Evolutionary conservation across 2,329 filamentous ascomycete genomes (phyloP).

Genomic region (Colletotrichum liaoningense): DNA sequence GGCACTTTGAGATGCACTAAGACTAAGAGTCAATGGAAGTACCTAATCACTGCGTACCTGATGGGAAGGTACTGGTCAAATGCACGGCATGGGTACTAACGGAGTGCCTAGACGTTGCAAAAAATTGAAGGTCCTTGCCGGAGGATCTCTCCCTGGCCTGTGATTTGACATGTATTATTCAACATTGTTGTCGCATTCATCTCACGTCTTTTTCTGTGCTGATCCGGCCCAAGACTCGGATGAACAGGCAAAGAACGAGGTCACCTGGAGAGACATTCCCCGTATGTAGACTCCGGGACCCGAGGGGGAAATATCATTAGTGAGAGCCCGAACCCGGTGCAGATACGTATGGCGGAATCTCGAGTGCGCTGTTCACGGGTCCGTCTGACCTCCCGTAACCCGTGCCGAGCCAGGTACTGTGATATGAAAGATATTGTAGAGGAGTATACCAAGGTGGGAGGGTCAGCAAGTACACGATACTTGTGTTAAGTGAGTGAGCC

Average conservation of each 20-base stretch:
- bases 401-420: not conserved
- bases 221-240: not conserved
- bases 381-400: not conserved
- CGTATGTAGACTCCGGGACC: not conserved
- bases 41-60: not conserved
- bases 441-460: not conserved
- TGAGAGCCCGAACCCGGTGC: not conserved
- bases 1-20: constrained; percentile 14
- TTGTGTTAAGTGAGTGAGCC: not conserved
- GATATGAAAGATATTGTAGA: not conserved
- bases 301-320: not conserved
- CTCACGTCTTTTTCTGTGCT: not conserved
- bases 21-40: not conserved
- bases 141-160: not conserved
- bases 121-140: not conserved
- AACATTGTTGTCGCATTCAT: not conserved
- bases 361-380: not conserved
- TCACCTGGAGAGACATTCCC: not conserved
- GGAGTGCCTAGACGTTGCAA: not conserved
- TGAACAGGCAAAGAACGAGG: not conserved
- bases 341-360: not conserved
- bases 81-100: constrained; percentile 4
- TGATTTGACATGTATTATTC: not conserved
- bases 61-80: not conserved
- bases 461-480: not conserved